A percentile compares a stretch with the other conserved stretches of the same genome.
Evolutionary conservation across 345 rosid genomes (phyloP).

Genomic region (Eucalyptus sp.): DNA sequence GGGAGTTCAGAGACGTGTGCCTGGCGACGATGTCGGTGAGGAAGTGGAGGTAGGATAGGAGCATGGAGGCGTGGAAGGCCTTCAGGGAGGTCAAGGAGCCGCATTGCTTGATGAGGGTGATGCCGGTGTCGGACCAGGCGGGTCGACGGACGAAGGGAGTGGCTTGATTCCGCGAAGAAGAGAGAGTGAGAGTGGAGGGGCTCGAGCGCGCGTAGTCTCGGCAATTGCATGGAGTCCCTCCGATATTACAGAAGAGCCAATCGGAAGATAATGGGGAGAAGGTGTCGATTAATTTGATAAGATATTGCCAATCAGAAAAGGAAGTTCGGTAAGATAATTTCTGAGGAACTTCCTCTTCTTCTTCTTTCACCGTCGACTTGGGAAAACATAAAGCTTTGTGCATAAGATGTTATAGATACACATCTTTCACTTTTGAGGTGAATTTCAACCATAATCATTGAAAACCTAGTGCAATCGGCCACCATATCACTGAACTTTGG

Average conservation of each 20-base stretch:
- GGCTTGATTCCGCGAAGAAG: not conserved
- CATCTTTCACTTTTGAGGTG: not conserved
- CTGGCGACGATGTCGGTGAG: slow-evolving; percentile 9
- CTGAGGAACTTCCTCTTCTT: not conserved
- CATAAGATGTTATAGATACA: not conserved
- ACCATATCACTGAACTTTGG: too few relatives aligned
- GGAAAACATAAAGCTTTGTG: not conserved
- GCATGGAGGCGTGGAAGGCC: slow-evolving; percentile 9
- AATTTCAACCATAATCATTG: too few relatives aligned
- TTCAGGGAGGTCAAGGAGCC: slow-evolving; percentile 4
- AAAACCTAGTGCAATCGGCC: too few relatives aligned
- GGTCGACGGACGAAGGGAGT: not conserved
- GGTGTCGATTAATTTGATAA: not conserved
- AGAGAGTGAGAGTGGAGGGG: not conserved
- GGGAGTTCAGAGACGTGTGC: slow-evolving; percentile 13
- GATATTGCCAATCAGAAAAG: not conserved
- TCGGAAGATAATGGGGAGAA: not conserved
- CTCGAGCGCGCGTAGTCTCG: not conserved
- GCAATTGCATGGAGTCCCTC: not conserved
- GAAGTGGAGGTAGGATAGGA: slow-evolving; percentile 6
- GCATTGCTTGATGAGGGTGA: not conserved
- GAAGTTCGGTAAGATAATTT: not conserved
- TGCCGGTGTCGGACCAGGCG: not conserved
- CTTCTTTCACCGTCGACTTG: not conserved
- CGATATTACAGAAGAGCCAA: not conserved